Evolutionary conservation across 2,329 filamentous ascomycete species (phyloP), one percentile per base, ranked within the genome.

Genomic region (Neonectria ditissima): DNA sequence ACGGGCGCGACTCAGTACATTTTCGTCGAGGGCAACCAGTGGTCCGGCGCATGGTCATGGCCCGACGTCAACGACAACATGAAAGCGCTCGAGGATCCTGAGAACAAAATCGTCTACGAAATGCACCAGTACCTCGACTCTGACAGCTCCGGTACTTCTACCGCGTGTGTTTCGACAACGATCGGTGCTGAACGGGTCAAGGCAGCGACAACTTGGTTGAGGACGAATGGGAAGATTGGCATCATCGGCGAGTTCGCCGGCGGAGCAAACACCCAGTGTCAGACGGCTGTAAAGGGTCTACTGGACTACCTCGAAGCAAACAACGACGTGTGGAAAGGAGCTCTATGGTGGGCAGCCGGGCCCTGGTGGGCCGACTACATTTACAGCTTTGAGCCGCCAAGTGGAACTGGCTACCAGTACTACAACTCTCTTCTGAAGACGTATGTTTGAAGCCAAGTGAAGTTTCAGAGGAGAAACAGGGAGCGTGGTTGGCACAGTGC

Each of bases 91-190:
- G 82, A 78, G 0, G 85, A 87, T 62, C 82, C 84, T 0, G 66
- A 79, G 55, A 75, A 82, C 75, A 85, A 86, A 75, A 74, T 87
- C 52, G 75, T 87, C 61, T 87, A 85, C 73, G 82, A 87, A 78
- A 87, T 88, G 84, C 85, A 88, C 74, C 86, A 88, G 79, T 88
- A 88, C 73, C 82, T 88, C 13, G 86, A 87, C 77, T 72, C 74
- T 1, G 86, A 88, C 70, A 80, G 81, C 55, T 87, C 84, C 1
- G 85, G 86, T 3, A 87, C 85, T 1, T 76, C 75, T 10, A 60
- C 74, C 0, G 66, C 69, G 37, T 88, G 86, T 69, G 85, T 86
- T 8, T 85, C 80, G 26, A 69, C 73, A 11, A 82, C 80, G 3
- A 82, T 87, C 58, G 86, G 86, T 44, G 76, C 71, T 1, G 81